Evolutionary conservation across 2,329 filamentous ascomycete genomes (phyloP), one percentile per base, ranked within the genome.

Genomic region (Trichoderma koningiopsis): DNA sequence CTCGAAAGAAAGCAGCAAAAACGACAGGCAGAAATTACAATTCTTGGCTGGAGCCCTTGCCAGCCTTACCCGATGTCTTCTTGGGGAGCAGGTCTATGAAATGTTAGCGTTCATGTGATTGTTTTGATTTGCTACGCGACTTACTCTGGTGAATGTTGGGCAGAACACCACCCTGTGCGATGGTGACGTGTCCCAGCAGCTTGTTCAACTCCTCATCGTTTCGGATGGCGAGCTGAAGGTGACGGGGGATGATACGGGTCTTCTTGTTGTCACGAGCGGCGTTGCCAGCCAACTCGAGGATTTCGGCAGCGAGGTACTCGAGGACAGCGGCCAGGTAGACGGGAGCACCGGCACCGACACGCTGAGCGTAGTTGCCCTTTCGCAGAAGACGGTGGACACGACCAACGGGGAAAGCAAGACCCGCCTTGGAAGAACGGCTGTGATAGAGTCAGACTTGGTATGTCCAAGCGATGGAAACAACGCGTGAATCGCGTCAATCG

Each of bases 151-250:
- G 93, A 77, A 97, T 97, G 89, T 97, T 96, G 83, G 94, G 94
- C 74, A 97, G 88, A 76, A 97, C 94, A 94, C 93, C 93, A 87
- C 93, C 94, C 86, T 97, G 94, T 82, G 94, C 94, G 78, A 97
- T 97, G 81, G 94, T 97, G 84, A 97, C 94, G 82, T 97, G 93
- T 70, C 94, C 94, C 74, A 97, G 88, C 72, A 97, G 91, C 89
- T 97, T 98, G 92, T 98, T 97, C 92, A 98, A 84, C 86, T 99
- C 96, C 89, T 98, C 95, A 83, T 98, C 95, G 86, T 97, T 97
- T 80, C 96, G 91, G 87, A 99, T 99, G 84, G 96, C 96, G 77
- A 99, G 93, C 87, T 99, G 96, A 59, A 99, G 90, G 85, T 99
- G 96, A 84, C 96, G 94, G 74, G 96, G 96, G 72, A 98, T 99